phyloP scores from a whole-genome alignment of 2,329 filamentous ascomycete species.

The Magnaporthiopsis incrustans region DNA sequence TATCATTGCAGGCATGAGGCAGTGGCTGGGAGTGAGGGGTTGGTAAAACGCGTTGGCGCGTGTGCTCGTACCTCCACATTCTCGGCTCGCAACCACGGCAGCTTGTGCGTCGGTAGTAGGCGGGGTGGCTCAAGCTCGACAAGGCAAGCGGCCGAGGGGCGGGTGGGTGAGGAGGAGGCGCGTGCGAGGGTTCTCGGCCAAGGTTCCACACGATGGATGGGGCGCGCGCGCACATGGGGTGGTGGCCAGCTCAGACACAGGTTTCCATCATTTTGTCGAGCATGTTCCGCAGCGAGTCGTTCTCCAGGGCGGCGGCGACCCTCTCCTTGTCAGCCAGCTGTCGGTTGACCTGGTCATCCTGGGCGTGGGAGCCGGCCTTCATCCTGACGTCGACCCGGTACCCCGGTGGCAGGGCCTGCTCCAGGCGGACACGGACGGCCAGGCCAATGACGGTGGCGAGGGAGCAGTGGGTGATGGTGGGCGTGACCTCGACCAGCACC shows the following conservation, averaged over 20 bases:
- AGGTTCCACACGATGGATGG: no score
- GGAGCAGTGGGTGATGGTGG: constrained; percentile 94
- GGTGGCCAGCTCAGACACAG: constrained; percentile 46
- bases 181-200: neutral
- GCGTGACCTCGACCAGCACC: constrained; percentile 84
- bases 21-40: no score
- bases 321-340: constrained; percentile 94
- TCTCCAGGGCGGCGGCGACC: constrained; percentile 90
- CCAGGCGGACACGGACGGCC: constrained; percentile 82
- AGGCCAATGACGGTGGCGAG: constrained; percentile 94
- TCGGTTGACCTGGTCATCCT: constrained; percentile 93
- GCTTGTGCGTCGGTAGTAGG: neutral
- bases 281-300: constrained; percentile 79
- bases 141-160: neutral
- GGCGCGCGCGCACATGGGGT: no score
- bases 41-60: no score
- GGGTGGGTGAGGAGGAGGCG: neutral
- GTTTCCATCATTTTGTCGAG: constrained; percentile 91
- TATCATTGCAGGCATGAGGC: no score
- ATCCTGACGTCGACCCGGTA: constrained; percentile 90
- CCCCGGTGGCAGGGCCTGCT: constrained; percentile 83
- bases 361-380: constrained; percentile 92
- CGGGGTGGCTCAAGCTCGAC: neutral
- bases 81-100: neutral
- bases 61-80: neutral